Base-by-base conservation (phyloP, 805 yeast genomes). In the Kazachstania viticola region DNA sequence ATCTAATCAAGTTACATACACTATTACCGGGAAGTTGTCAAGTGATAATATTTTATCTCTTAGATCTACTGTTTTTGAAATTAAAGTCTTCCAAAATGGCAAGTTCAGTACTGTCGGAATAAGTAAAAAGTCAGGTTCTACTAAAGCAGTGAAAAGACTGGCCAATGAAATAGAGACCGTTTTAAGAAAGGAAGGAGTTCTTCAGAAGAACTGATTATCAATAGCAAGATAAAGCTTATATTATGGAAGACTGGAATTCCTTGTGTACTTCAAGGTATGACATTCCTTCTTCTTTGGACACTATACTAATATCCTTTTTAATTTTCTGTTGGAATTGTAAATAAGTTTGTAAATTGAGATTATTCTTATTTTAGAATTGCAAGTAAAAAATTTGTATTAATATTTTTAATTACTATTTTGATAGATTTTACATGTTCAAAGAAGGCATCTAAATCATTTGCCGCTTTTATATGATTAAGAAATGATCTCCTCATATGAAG, bases 151-250 rank as follows among this genome's bases (percentile, higher is more conserved):
- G 32, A 66, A 59, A 22, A 73, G 73, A 38, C 60, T 79, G 42
- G 71, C 70, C 39, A 60, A 56, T 34, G 87, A 79, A 48, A 67
- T 79, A 40, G 74, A 72, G 43, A 73, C 71, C 47, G 80, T 79
- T 21, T 60, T 79, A 44, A 61, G 61, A 31, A 73, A 74, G 49
- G 85, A 79, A 51, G 73, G 74, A 21, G 80, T 76, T 17, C 25
- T 33, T n/a, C 19, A 8, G n/a, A n/a, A n/a, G n/a, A n/a, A n/a
- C n/a, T n/a, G n/a, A n/a, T n/a, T n/a, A n/a, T n/a, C n/a, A n/a
- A n/a, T n/a, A n/a, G n/a, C n/a, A n/a, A n/a, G n/a, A n/a, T n/a
- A n/a, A n/a, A n/a, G n/a, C n/a, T n/a, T n/a, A n/a, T n/a, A n/a
- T n/a, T n/a, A n/a, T n/a, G n/a, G 14, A 17, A 7, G 8, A 16